phyloP scores from a whole-genome alignment of 2,329 filamentous ascomycete genomes.

The Fusarium newnesense region DNA sequence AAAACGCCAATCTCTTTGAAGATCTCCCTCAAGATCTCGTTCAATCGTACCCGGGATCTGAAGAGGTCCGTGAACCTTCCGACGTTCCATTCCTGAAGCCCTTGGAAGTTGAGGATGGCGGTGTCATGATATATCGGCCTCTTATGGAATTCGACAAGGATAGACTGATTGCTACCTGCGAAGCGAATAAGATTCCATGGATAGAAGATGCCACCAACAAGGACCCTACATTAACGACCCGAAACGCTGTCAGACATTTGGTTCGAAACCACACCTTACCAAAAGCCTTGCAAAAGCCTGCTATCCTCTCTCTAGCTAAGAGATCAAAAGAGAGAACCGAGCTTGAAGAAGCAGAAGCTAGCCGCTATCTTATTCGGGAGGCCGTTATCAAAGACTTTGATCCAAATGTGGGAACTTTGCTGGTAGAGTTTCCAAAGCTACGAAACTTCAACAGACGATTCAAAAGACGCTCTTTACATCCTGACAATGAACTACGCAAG shows the following conservation, averaged over 20 bases:
- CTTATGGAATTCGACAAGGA: slow-evolving; percentile 77
- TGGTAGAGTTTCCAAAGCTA: slow-evolving; percentile 55
- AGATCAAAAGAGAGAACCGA: slow-evolving; percentile 58
- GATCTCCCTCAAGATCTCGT: slow-evolving; percentile 35
- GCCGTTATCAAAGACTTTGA: slow-evolving; percentile 59
- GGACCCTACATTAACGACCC: slow-evolving; percentile 78
- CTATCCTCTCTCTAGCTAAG: slow-evolving; percentile 70
- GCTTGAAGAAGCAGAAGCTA: slow-evolving; percentile 62
- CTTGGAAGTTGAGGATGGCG: slow-evolving; percentile 68
- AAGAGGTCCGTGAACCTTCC: slow-evolving; percentile 26
- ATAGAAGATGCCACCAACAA: slow-evolving; percentile 87
- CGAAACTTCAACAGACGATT: slow-evolving; percentile 23
- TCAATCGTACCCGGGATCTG: slow-evolving; percentile 44
- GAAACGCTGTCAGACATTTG: slow-evolving; percentile 83
- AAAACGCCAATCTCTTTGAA: slow-evolving; percentile 24
- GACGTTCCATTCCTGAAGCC: slow-evolving; percentile 49
- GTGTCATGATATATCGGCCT: slow-evolving; percentile 75
- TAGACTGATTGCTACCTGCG: slow-evolving; percentile 78
- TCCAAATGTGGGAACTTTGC: slow-evolving; percentile 59
- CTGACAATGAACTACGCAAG: slow-evolving; percentile 41
- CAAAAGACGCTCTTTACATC: slow-evolving; percentile 38
- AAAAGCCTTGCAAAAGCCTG: slow-evolving; percentile 71
- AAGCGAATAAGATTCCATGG: slow-evolving; percentile 74
- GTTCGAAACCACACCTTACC: slow-evolving; percentile 71
- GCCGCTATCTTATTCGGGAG: slow-evolving; percentile 62